Evolutionary conservation across 108 stramenopile genomes (phyloP), one percentile per base, ranked within the genome.

Genomic region (Cyclotella distinguenda): DNA sequence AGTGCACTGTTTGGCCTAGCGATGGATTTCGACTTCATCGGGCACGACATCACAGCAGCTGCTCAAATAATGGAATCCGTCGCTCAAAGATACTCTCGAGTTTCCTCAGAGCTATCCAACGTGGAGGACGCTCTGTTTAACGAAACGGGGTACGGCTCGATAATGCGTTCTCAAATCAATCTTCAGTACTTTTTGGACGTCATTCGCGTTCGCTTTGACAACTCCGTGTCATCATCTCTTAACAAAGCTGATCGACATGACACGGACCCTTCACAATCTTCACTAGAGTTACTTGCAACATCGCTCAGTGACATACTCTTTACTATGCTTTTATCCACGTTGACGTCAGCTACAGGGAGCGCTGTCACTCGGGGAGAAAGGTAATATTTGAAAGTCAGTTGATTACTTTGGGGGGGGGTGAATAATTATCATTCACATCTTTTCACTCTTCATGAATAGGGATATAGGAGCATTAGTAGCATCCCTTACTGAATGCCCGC

Each of bases 101-200:
- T 33, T 0, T 47, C 44, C 51, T 23, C 43, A 13, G n/a, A 27
- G 4, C 40, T 40, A 22, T 33, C 42, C 15, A 47, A 44, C 23
- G 30, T 38, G 53, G 33, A 59, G 34, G 33, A 15, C 0, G 11
- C 26, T n/a, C 16, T 22, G 15, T 61, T 64, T 4, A 52, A 54
- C 16, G 60, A 42, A 19, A 58, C 59, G 22, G 60, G 61, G 18
- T 82, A 82, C 36, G 81, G 81, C 5, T 51, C 40, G 9, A 47
- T 94, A 15, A 23, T 94, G 35, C 69, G 93, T 26, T 86, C 82
- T 68, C 89, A 94, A 59, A 73, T 91, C 8, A 85, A 87, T 48
- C 79, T 91, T 6, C 93, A 94, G 60, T 86, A 75, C 46, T 84
- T 91, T 62, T 78, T 94, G 73, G 93, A 94, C 68, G 70, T 53